These are phyloP conservation scores for Lentinus tigrinus DNA, from an alignment of 768 basidiomycete species.

Conservation along the genomic window DNA sequence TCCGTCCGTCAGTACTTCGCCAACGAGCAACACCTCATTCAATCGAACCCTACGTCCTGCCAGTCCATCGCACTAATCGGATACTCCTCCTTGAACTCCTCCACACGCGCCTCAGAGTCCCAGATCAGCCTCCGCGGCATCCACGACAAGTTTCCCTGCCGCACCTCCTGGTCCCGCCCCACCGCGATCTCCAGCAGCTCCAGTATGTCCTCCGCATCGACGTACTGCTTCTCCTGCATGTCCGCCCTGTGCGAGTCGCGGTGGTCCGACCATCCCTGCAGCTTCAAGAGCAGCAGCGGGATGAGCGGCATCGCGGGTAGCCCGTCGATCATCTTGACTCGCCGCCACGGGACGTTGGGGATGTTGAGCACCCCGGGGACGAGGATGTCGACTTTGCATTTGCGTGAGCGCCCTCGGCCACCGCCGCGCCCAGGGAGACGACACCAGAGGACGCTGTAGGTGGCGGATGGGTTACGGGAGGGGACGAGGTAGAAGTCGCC, in stretches of 20 bases:
- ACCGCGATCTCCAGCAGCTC: conserved; percentile 38
- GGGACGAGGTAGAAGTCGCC: conserved; percentile 37
- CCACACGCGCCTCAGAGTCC: conserved; percentile 2
- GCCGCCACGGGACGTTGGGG: conserved; percentile 19
- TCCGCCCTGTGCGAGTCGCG: conserved; percentile 28
- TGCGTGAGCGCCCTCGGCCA: background rate
- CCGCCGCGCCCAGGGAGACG: conserved; percentile 11
- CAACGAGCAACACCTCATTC: too few species aligned
- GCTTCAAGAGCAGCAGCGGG: conserved; percentile 29
- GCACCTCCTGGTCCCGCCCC: background rate
- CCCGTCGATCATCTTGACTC: conserved; percentile 8
- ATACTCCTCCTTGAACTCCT: conserved; percentile 7
- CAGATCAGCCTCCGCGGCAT: conserved; percentile 13
- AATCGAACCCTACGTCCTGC: conserved; percentile 3
- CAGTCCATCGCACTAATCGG: background rate
- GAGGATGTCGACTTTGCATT: conserved; percentile 32
- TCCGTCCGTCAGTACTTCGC: too few species aligned
- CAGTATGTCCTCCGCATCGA: conserved; percentile 40
- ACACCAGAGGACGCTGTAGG: conserved; percentile 43
- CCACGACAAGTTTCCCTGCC: conserved; percentile 13
- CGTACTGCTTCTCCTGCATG: conserved; percentile 31
- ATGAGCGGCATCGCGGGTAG: conserved; percentile 30
- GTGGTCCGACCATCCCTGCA: conserved; percentile 32
- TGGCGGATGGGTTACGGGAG: conserved; percentile 35
- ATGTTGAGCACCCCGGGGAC: conserved; percentile 26